phyloP scores from a whole-genome alignment of 1,139 yeast genomes.

The Komagataea norvegica region DNA sequence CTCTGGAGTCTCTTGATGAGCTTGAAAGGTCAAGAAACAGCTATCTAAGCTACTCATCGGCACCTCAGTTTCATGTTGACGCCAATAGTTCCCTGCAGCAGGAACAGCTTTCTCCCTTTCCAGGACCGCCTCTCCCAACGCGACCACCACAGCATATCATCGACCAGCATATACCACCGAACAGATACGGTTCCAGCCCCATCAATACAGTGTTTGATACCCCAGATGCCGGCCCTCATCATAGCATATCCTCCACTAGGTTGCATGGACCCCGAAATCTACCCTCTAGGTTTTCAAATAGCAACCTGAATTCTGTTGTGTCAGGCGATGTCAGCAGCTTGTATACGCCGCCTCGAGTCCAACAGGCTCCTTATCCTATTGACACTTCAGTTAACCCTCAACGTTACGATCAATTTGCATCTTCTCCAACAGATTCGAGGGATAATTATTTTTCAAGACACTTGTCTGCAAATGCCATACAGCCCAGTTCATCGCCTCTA shows the following conservation, averaged over 20 bases:
- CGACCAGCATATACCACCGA: constrained; percentile 15
- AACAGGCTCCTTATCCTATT: constrained; percentile 6
- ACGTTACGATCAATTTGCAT: constrained; percentile 8
- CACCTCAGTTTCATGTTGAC: constrained; percentile 3
- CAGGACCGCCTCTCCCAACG: constrained; percentile 21
- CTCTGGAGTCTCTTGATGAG: constrained; percentile 20
- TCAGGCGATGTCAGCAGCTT: not conserved
- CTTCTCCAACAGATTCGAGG: constrained; percentile 9
- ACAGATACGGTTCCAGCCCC: not conserved
- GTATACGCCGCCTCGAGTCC: not conserved
- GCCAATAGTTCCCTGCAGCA: constrained; percentile 1
- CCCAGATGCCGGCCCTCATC: constrained; percentile 3
- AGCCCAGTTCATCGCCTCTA: not conserved
- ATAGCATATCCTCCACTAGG: constrained; percentile 10
- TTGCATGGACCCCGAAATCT: constrained; percentile 21
- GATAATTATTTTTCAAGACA: constrained; percentile 5
- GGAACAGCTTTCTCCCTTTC: not conserved
- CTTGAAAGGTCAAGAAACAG: constrained; percentile 13
- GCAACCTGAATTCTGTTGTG: constrained; percentile 9
- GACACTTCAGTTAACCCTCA: constrained; percentile 4
- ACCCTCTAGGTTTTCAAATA: constrained; percentile 17
- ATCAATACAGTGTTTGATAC: not conserved
- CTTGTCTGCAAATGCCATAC: not conserved
- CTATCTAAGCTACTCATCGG: constrained; percentile 1
- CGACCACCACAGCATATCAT: constrained; percentile 22